Evolutionary conservation across 192 early-diverging fungal species (phyloP).

Genomic region (Phlyctochytrium planicorne): DNA sequence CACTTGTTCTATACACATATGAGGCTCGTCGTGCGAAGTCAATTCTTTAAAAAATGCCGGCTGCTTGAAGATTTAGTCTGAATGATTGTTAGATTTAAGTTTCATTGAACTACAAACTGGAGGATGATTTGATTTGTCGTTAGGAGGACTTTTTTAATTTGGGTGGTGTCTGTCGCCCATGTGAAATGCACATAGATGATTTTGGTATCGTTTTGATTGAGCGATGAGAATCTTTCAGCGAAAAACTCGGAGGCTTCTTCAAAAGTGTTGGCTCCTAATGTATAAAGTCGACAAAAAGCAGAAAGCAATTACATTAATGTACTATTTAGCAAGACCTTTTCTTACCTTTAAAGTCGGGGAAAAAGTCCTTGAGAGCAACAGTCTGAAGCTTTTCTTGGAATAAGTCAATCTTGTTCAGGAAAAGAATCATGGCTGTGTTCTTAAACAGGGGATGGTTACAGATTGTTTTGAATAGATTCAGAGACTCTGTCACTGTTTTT

Average conservation of each 20-base stretch:
- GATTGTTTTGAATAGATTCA: slow-evolving; percentile 50
- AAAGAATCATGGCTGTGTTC: slow-evolving; percentile 52
- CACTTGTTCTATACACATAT: too few relatives aligned
- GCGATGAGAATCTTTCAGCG: slow-evolving; percentile 38
- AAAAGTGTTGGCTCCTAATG: slow-evolving; percentile 45
- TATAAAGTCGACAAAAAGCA: background rate
- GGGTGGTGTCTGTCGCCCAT: slow-evolving; percentile 61
- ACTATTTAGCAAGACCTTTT: too few relatives aligned
- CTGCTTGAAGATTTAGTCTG: slow-evolving; percentile 7
- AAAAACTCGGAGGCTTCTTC: slow-evolving; percentile 50
- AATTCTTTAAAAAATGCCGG: background rate
- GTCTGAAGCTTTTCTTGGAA: slow-evolving; percentile 45
- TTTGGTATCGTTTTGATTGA: slow-evolving; percentile 46
- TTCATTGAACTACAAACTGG: slow-evolving; percentile 14
- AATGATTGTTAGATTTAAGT: background rate
- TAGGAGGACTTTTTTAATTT: slow-evolving; percentile 54
- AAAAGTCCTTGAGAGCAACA: slow-evolving; percentile 38
- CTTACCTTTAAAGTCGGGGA: slow-evolving; percentile 48
- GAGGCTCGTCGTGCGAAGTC: too few relatives aligned
- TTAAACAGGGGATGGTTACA: slow-evolving; percentile 51
- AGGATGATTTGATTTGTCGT: slow-evolving; percentile 55
- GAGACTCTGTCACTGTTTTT: slow-evolving; percentile 41
- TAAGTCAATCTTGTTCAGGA: slow-evolving; percentile 60
- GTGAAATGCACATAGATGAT: slow-evolving; percentile 61
- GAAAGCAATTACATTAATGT: background rate